Conservation (phyloP, 2,329 filamentous ascomycete species). For the Epichloe sibirici region DNA sequence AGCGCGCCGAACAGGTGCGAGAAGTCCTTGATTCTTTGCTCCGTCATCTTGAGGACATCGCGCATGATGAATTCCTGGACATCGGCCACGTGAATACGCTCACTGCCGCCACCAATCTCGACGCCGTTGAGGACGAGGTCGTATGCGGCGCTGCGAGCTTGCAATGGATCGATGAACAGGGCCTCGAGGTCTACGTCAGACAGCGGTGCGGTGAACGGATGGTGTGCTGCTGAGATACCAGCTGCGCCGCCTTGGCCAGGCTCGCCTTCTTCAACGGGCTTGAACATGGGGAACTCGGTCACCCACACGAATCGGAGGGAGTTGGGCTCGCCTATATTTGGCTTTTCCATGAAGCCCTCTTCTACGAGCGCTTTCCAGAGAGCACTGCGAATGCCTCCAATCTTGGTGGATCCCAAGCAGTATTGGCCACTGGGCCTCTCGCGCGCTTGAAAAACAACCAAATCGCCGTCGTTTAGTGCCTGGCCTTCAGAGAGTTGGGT, state of each 20-base stretch:
- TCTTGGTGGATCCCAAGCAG: slow-evolving; percentile 46
- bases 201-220: slow-evolving; percentile 88
- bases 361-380: slow-evolving; percentile 58
- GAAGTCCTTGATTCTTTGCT: slow-evolving; percentile 66
- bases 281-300: slow-evolving; percentile 85
- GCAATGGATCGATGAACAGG: slow-evolving; percentile 58
- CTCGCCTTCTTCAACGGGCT: slow-evolving; percentile 47
- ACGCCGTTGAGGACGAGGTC: slow-evolving; percentile 93
- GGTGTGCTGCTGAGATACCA: slow-evolving; percentile 79
- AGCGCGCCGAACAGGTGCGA: slow-evolving; percentile 74
- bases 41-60: slow-evolving; percentile 68
- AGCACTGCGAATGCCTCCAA: slow-evolving; percentile 62
- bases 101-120: slow-evolving; percentile 84
- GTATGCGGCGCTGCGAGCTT: slow-evolving; percentile 76
- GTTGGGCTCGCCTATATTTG: slow-evolving; percentile 22
- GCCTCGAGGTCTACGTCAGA: slow-evolving; percentile 59
- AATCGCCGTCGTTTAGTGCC: slow-evolving; percentile 48
- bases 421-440: slow-evolving; percentile 45
- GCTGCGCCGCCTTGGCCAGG: slow-evolving; percentile 73
- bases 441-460: slow-evolving; percentile 73
- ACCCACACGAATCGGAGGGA: slow-evolving; percentile 71
- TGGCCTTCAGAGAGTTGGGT: slow-evolving; percentile 24
- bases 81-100: slow-evolving; percentile 75
- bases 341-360: slow-evolving; percentile 39
- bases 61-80: slow-evolving; percentile 79